phyloP scores from a whole-genome alignment of 371 early-diverging fungal genomes.

The Mucor circinelloides region DNA sequence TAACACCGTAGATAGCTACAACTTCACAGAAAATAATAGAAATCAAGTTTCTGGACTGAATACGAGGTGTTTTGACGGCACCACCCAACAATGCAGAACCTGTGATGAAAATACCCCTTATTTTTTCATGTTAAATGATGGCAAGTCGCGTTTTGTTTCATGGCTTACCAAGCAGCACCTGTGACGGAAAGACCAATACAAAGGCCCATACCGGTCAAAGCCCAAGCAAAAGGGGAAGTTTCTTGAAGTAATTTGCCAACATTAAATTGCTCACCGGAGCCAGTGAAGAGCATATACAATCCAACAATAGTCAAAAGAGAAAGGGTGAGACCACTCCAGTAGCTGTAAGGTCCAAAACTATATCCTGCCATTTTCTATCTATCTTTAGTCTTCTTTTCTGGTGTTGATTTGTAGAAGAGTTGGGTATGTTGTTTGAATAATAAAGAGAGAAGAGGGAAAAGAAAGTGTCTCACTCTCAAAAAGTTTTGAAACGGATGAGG shows the following conservation, averaged over 20 bases:
- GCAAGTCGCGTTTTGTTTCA: conserved; percentile 7
- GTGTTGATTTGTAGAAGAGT: background rate
- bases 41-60: conserved; percentile 96
- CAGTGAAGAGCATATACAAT: conserved; percentile 86
- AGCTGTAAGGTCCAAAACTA: conserved; percentile 22
- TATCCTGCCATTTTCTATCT: conserved; percentile 15
- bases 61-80: conserved; percentile 91
- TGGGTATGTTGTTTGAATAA: background rate
- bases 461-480: background rate
- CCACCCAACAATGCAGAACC: conserved; percentile 92
- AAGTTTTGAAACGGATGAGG: conserved; percentile 4
- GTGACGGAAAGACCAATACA: conserved; percentile 90
- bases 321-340: conserved; percentile 32
- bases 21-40: conserved; percentile 98
- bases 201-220: conserved; percentile 81
- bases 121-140: background rate
- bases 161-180: conserved; percentile 93
- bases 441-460: background rate
- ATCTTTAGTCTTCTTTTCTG: background rate
- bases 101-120: conserved; percentile 94
- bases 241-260: conserved; percentile 79
- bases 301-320: conserved; percentile 48
- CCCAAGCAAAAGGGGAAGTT: conserved; percentile 92
- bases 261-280: conserved; percentile 84
- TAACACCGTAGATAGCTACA: conserved; percentile 98